A percentile compares a stretch with the other conserved stretches of the same genome.
Conservation (phyloP, 495 filamentous ascomycete species). For the Penicillium nucicola region DNA sequence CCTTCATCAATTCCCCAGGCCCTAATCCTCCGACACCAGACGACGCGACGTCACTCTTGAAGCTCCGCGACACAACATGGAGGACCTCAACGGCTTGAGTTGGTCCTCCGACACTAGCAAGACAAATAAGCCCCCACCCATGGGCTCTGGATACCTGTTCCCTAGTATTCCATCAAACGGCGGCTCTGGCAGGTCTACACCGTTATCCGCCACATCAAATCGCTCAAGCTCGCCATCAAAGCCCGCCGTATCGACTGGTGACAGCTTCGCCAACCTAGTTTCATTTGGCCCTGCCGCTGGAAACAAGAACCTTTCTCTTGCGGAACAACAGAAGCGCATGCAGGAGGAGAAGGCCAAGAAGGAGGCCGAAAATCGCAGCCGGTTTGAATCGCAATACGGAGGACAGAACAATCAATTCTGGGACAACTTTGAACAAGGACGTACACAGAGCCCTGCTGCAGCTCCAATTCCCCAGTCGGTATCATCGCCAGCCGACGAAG, state of each 20-base stretch:
- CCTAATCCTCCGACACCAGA: conserved; percentile 18
- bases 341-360: conserved; percentile 74
- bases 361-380: conserved; percentile 66
- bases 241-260: conserved; percentile 59
- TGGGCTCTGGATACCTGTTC: conserved; percentile 55
- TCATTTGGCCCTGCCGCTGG: conserved; percentile 67
- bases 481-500: conserved; percentile 40
- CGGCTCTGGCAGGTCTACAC: conserved; percentile 67
- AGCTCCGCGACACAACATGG: conserved; percentile 36
- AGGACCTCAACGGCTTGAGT: conserved; percentile 56
- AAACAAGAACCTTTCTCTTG: conserved; percentile 67
- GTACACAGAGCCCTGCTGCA: conserved; percentile 35
- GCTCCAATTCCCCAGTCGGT: conserved; percentile 52
- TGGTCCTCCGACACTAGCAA: conserved; percentile 44
- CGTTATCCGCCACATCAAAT: conserved; percentile 55
- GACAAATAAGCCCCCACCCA: conserved; percentile 44
- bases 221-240: conserved; percentile 50
- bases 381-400: conserved; percentile 72
- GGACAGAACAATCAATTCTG: conserved; percentile 62
- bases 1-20: conserved; percentile 2
- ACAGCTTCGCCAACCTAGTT: conserved; percentile 89
- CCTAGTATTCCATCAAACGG: conserved; percentile 55
- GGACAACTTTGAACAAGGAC: conserved; percentile 57
- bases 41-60: conserved; percentile 16
- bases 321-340: conserved; percentile 79